A percentile compares a stretch with the other conserved stretches of the same genome.
Conservation (phyloP, 148 eudicot genomes). For the Heliosperma pusillum region DNA sequence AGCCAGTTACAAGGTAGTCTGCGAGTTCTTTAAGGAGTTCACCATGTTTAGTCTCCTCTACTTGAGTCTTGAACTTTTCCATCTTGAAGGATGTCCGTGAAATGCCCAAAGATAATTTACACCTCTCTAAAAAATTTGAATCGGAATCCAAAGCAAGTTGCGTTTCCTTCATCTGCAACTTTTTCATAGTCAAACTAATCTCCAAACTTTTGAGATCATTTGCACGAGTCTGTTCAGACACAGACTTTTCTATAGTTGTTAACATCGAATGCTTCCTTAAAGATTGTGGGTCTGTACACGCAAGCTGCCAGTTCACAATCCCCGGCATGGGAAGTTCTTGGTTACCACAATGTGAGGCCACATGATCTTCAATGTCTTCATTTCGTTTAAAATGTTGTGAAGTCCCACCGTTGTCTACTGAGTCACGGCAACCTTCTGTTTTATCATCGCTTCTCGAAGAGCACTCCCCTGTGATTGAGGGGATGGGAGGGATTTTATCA, state of each 20-base stretch:
- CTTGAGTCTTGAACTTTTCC: conserved; percentile 65
- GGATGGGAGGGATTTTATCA: conserved; percentile 17
- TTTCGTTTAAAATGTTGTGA: conserved; percentile 24
- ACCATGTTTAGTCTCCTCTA: conserved; percentile 64
- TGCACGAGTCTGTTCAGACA: conserved; percentile 70
- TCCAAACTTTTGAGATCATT: conserved; percentile 72
- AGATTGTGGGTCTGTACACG: conserved; percentile 31
- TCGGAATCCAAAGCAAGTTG: conserved; percentile 57
- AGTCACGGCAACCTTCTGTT: conserved; percentile 17
- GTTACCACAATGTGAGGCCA: conserved; percentile 21
- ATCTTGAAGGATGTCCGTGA: conserved; percentile 74
- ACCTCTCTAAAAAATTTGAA: conserved; percentile 63
- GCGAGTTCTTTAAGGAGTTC: conserved; percentile 67
- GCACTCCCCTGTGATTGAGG: conserved; percentile 20
- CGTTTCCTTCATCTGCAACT: conserved; percentile 64
- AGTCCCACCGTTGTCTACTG: neutral
- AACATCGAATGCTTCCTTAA: conserved; percentile 30
- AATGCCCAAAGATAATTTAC: conserved; percentile 68
- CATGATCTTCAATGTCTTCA: conserved; percentile 38
- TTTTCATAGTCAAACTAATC: conserved; percentile 63
- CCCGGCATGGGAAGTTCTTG: conserved; percentile 40
- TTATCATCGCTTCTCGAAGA: conserved; percentile 20
- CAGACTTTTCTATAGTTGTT: conserved; percentile 58
- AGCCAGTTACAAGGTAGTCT: conserved; percentile 77
- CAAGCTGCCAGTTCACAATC: conserved; percentile 36